A percentile compares a stretch with the other conserved stretches of the same genome.
Conservation (phyloP, 257 asterid genomes). For the Salvia rosmarinus region DNA sequence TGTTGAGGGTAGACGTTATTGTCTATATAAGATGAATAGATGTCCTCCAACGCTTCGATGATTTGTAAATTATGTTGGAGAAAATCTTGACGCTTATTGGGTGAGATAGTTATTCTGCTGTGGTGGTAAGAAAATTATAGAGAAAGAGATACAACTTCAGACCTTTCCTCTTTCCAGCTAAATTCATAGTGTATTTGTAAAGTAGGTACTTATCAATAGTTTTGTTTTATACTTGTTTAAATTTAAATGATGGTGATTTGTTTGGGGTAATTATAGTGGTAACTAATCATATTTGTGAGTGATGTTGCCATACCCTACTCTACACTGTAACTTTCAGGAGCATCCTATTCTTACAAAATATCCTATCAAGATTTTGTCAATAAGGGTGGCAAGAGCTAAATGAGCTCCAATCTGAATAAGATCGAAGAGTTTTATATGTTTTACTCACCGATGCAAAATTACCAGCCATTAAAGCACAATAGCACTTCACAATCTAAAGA, state of each 20-base stretch:
- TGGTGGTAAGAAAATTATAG: neutral
- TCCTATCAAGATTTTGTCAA: neutral
- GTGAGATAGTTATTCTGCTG: neutral
- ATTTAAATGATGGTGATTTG: conserved; percentile 1
- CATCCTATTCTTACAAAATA: conserved; percentile 7
- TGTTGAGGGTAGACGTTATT: neutral
- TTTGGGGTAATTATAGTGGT: neutral
- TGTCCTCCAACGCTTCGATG: neutral
- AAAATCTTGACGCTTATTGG: neutral
- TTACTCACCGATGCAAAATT: neutral
- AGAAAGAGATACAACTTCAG: neutral
- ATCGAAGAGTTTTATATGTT: neutral
- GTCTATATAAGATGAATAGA: conserved; percentile 12
- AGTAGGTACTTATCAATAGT: neutral
- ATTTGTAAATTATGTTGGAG: neutral
- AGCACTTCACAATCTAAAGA: neutral
- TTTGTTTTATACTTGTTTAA: neutral
- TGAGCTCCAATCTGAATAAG: neutral
- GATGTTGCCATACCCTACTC: conserved; percentile 5
- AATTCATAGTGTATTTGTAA: neutral
- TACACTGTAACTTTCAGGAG: neutral
- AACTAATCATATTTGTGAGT: neutral
- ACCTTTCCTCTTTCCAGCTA: neutral
- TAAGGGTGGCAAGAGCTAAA: neutral
- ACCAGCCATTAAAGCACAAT: neutral